Base-by-base conservation (phyloP, 129 eudicot species). In the Ambrosia trifida region DNA sequence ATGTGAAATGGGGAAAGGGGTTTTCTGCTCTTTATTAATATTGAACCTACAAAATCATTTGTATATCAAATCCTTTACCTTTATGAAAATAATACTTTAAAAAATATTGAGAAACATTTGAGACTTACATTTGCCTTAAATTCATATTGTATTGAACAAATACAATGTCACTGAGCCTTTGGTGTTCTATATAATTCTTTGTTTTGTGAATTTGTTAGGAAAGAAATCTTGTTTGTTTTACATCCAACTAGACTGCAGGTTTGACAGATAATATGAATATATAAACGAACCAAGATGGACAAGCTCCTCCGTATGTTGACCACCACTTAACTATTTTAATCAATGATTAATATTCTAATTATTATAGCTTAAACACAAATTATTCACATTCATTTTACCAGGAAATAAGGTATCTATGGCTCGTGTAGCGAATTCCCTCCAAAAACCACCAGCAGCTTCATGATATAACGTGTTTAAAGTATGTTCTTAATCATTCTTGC, bases 251-350 rank as follows among this genome's bases (percentile, higher is more conserved):
- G 84, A 76, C 99, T 86, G 81, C 97, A 90, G 31, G 97, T 90
- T 78, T 90, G 99, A 70, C 99, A 83, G 38, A 95, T 91, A 67
- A 95, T 80, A 30, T 89, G 96, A 58, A 85, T 79, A 60, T 97
- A 91, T 73, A 90, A 76, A 20, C 88, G 91, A 59, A 96, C 84
- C 86, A 95, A 78, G 76, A 84, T 35, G 97, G 99, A 81, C 97
- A 95, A 24, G 82, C 93, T 56, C 97, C 99, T 75, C 99, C 99
- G 57, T 90, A 88, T 56, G 94, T 86, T 54, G 88, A 86, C 99
- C 99, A 90, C 97, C 99, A 95, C 65, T 90, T 97, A 77, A 87
- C 99, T 95, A 71, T 59, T 20, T 40, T 56, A 76, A 79, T 45
- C 83, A 74, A 68, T 72, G 24, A 1, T 28, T 11, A 4, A 76